Percentiles rank a stretch among this genome's conserved stretches.
phyloP scores from a whole-genome alignment of 257 asterid genomes.

The Salvia hispanica region DNA sequence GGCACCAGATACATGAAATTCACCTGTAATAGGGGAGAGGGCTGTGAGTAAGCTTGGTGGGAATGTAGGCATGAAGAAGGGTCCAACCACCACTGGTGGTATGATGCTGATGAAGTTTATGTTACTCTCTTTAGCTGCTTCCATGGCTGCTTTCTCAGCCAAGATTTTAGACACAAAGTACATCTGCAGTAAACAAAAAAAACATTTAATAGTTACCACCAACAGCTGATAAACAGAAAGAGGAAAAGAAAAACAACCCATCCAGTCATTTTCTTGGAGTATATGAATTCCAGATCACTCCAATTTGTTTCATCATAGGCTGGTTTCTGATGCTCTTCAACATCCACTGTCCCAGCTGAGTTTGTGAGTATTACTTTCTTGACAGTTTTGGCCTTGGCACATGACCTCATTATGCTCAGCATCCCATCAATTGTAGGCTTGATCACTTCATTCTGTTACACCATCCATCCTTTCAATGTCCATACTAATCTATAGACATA shows the following conservation, averaged over 20 bases:
- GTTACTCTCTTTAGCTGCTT: constrained; percentile 58
- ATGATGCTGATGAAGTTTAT: constrained; percentile 75
- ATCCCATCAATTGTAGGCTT: constrained; percentile 82
- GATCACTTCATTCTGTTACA: constrained; percentile 72
- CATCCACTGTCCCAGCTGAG: constrained; percentile 81
- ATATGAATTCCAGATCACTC: constrained; percentile 83
- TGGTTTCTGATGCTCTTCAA: constrained; percentile 57
- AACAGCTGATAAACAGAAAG: not conserved
- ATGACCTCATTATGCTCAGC: constrained; percentile 70
- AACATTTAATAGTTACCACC: not conserved
- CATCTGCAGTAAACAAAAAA: constrained; percentile 52
- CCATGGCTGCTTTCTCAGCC: constrained; percentile 77
- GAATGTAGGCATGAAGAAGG: constrained; percentile 70
- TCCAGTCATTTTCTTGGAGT: constrained; percentile 86
- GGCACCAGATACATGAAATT: not conserved
- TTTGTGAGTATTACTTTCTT: constrained; percentile 79
- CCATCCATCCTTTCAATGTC: not conserved
- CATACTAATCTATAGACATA: not conserved
- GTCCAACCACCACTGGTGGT: constrained; percentile 88
- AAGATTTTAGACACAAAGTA: constrained; percentile 75
- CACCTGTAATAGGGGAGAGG: constrained; percentile 82
- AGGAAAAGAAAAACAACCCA: constrained; percentile 54
- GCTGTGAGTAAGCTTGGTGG: constrained; percentile 93
- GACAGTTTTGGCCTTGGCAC: constrained; percentile 78
- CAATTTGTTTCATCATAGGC: constrained; percentile 65